Conservation (phyloP, 2,329 filamentous ascomycete genomes). For the Pezicula rhizophila region DNA sequence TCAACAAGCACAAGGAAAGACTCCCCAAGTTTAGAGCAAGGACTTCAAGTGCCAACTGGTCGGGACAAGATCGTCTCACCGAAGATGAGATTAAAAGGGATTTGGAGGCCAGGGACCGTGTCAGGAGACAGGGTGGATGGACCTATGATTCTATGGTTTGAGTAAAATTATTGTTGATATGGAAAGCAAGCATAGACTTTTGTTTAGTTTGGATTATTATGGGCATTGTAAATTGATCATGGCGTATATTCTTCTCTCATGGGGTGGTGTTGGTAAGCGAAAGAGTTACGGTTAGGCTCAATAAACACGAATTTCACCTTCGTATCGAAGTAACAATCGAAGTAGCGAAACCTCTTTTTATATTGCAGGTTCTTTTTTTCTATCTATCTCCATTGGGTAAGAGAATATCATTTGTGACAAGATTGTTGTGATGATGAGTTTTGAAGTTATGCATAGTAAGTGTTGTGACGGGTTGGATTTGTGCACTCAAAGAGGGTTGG, state of each 20-base stretch:
- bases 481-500: too few relatives aligned
- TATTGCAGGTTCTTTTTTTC: too few relatives aligned
- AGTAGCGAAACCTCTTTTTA: too few relatives aligned
- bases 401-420: too few relatives aligned
- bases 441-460: too few relatives aligned
- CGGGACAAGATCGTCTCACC: slow-evolving; percentile 72
- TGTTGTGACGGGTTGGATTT: too few relatives aligned
- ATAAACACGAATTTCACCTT: too few relatives aligned
- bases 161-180: slow-evolving; percentile 3
- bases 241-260: not conserved
- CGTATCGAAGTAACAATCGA: too few relatives aligned
- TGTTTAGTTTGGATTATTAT: not conserved
- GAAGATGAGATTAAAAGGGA: slow-evolving; percentile 82
- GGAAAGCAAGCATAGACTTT: not conserved
- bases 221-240: not conserved
- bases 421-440: too few relatives aligned
- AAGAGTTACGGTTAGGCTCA: too few relatives aligned
- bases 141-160: slow-evolving; percentile 44
- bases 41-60: slow-evolving; percentile 95
- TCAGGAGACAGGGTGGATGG: slow-evolving; percentile 83
- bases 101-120: slow-evolving; percentile 68
- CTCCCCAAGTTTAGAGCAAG: slow-evolving; percentile 83
- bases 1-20: slow-evolving; percentile 79
- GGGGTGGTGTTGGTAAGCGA: too few relatives aligned
- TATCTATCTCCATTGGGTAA: too few relatives aligned